Conservation (phyloP, 2,329 filamentous ascomycete species). For the Colletotrichum karsti region DNA sequence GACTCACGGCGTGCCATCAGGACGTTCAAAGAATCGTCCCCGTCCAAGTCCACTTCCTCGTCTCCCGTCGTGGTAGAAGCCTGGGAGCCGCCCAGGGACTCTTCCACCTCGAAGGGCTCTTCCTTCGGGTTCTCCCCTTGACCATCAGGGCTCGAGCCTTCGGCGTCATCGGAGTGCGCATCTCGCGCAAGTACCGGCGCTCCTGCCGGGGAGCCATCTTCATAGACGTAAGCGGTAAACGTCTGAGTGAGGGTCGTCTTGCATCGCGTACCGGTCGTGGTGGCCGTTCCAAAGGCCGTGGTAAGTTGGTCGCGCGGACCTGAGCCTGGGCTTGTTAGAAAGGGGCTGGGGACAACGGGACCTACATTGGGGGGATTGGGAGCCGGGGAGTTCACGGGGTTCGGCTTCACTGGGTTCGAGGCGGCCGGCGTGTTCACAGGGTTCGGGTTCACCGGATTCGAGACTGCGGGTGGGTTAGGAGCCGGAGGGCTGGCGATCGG, state of each 20-base stretch:
- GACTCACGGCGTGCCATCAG: slow-evolving; percentile 4
- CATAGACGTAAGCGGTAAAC: slow-evolving; percentile 24
- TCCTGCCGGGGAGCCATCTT: slow-evolving; percentile 17
- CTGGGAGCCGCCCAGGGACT: neutral
- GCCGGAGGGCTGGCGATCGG: neutral
- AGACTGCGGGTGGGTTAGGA: neutral
- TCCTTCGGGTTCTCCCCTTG: neutral
- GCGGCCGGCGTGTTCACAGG: neutral
- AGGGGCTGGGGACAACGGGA: slow-evolving; percentile 13
- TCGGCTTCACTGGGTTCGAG: neutral
- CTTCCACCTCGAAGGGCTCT: neutral
- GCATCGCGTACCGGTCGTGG: slow-evolving; percentile 18
- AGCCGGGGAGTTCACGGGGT: neutral
- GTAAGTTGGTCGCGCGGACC: neutral
- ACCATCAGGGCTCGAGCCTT: neutral
- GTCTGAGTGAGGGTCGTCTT: slow-evolving; percentile 28
- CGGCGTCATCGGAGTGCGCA: neutral
- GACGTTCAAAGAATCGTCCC: slow-evolving; percentile 1
- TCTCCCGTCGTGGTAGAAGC: neutral
- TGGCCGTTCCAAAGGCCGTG: slow-evolving; percentile 20
- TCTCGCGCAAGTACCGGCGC: neutral
- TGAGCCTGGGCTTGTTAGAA: slow-evolving; percentile 13
- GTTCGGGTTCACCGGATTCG: neutral
- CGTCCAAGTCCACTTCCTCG: neutral
- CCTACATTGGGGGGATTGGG: slow-evolving; percentile 1